Evolutionary conservation across 345 rosid genomes (phyloP).

Genomic region (Eucalyptus pauciflora): DNA sequence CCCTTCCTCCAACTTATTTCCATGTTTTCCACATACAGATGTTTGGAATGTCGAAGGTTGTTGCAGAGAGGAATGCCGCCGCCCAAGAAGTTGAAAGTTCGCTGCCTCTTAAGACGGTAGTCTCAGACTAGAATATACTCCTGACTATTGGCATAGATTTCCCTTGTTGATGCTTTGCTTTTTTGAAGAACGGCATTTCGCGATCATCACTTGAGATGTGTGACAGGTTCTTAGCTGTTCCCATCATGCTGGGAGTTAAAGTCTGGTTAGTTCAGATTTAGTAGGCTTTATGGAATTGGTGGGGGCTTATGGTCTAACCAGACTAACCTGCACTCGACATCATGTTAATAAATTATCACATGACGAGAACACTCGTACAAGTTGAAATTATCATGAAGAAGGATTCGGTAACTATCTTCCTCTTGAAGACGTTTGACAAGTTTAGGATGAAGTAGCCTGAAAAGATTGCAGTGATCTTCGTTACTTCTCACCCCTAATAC

Average conservation of each 20-base stretch:
- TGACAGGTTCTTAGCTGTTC: background rate
- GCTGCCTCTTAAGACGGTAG: constrained; percentile 45
- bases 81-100: constrained; percentile 53
- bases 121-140: constrained; percentile 21
- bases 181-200: background rate
- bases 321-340: background rate
- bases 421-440: background rate
- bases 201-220: background rate
- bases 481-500: background rate
- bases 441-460: background rate
- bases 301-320: background rate
- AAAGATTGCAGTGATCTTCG: background rate
- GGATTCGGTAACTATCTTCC: background rate
- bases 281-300: background rate
- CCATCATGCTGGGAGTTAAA: background rate
- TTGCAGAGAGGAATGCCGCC: constrained; percentile 49
- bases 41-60: constrained; percentile 78
- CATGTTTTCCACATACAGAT: constrained; percentile 29
- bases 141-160: background rate
- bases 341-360: background rate
- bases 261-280: background rate
- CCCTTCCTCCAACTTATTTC: background rate
- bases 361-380: background rate
- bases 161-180: background rate
- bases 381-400: background rate